phyloP scores from a whole-genome alignment of 257 asterid species.

The Gentiana macrophylla region DNA sequence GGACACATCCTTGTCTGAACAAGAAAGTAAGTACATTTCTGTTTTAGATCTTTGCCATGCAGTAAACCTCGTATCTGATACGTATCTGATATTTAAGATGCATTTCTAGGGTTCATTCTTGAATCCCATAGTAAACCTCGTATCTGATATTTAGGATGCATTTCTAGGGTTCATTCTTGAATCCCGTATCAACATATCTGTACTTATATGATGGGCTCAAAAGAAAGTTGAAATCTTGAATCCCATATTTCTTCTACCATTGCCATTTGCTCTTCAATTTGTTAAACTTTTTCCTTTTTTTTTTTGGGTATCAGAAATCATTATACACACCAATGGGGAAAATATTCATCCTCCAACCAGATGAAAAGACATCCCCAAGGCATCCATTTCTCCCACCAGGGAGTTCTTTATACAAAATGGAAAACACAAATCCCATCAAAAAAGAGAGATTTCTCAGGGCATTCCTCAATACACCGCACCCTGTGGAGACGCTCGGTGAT shows the following conservation, averaged over 20 bases:
- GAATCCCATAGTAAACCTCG: no score
- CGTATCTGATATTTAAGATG: no score
- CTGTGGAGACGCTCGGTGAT: constrained; percentile 68
- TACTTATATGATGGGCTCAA: no score
- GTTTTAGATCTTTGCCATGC: no score
- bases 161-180: no score
- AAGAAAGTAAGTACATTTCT: constrained; percentile 48
- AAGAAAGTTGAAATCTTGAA: no score
- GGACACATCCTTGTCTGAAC: constrained; percentile 70
- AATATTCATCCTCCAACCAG: constrained; percentile 72
- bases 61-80: no score
- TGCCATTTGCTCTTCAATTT: not conserved
- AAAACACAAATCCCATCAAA: constrained; percentile 21
- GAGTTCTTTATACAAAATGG: constrained; percentile 37
- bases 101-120: no score
- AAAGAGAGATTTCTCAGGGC: constrained; percentile 39
- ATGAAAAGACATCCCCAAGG: constrained; percentile 62
- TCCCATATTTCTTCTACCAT: no score
- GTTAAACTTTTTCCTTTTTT: not conserved
- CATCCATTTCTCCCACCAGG: constrained; percentile 78
- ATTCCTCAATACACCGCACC: constrained; percentile 78
- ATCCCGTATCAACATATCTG: no score
- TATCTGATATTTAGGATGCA: no score
- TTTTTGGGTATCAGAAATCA: constrained; percentile 34
- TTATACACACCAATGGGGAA: constrained; percentile 82